Base-by-base conservation (phyloP, 768 basidiomycete genomes). In the Sporobolomyces phaffii region DNA sequence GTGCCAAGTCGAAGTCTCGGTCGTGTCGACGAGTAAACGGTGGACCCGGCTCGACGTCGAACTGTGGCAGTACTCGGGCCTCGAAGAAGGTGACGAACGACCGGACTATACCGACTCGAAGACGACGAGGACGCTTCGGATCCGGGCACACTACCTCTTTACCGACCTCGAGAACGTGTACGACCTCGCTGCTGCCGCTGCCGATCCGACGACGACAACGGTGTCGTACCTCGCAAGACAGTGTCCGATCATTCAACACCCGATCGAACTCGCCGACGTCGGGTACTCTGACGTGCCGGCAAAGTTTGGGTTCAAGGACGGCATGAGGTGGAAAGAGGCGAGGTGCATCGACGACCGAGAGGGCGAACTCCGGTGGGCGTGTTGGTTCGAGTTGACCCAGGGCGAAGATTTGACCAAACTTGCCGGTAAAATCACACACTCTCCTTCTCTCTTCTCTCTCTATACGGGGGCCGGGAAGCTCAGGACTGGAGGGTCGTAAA, bases 41-140 rank as follows among this genome's bases (percentile, higher is more conserved):
- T 68, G 66, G 66, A 68, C 66, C 18, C 14, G 66, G 22, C 54
- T 68, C 34, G 66, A 68, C 24, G 61, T 62, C 49, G 61, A 68
- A 29, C 40, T 68, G 34, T 68, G 33, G 41, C 66, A 68, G 44
- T 59, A 45, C 24, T n/a, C n/a, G n/a, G n/a, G n/a, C n/a, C n/a
- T n/a, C n/a, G n/a, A n/a, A n/a, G n/a, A n/a, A n/a, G n/a, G n/a
- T n/a, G n/a, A n/a, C n/a, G n/a, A 52, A 58, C 26, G 41, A 62
- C 38, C 60, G 10, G 34, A 45, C 15, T 10, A 10, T 41, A 5
- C 52, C 33, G 18, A 7, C 31, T n/a, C 50, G 18, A 14, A 31
- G 20, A 22, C 34, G 24, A n/a, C 2, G 13, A 43, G 24, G 15
- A 47, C 22, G 6, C 45, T 63, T 9, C 60, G 66, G 9, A 68